These are phyloP conservation scores for Phaeoacremonium minimum DNA, from an alignment of 2,329 filamentous ascomycete genomes.

Conservation along the genomic window DNA sequence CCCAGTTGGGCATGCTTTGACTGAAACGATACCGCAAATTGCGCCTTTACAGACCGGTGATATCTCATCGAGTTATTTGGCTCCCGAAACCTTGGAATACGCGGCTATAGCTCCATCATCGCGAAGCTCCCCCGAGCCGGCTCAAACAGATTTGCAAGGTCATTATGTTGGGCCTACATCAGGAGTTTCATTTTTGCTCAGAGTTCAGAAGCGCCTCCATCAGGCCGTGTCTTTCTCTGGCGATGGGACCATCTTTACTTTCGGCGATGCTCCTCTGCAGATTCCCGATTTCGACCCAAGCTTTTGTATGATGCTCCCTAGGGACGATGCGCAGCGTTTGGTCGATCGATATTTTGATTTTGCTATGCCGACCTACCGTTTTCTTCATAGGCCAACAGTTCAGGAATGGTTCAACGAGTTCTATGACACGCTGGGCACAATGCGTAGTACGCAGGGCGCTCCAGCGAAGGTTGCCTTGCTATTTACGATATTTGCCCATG, in stretches of 20 bases:
- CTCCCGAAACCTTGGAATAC: too few relatives aligned
- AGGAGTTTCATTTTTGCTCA: constrained; percentile 42
- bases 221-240: constrained; percentile 29
- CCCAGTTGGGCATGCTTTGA: too few relatives aligned
- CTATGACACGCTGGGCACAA: constrained; percentile 36
- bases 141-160: constrained; percentile 38
- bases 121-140: constrained; percentile 41
- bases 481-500: constrained; percentile 44
- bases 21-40: too few relatives aligned
- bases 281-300: constrained; percentile 36
- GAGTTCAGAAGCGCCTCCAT: constrained; percentile 43
- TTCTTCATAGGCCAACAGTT: constrained; percentile 35
- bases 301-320: constrained; percentile 34
- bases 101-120: too few relatives aligned
- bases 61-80: too few relatives aligned
- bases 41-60: too few relatives aligned
- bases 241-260: constrained; percentile 41
- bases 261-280: constrained; percentile 43
- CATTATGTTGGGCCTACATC: constrained; percentile 42
- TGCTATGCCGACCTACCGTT: constrained; percentile 35
- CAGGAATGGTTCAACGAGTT: constrained; percentile 37
- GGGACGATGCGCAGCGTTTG: constrained; percentile 19
- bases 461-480: constrained; percentile 28
- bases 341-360: constrained; percentile 35
- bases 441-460: constrained; percentile 30